A percentile compares a stretch with the other conserved stretches of the same genome.
phyloP scores from a whole-genome alignment of 768 basidiomycete genomes.

The Flagelloscypha sp. region DNA sequence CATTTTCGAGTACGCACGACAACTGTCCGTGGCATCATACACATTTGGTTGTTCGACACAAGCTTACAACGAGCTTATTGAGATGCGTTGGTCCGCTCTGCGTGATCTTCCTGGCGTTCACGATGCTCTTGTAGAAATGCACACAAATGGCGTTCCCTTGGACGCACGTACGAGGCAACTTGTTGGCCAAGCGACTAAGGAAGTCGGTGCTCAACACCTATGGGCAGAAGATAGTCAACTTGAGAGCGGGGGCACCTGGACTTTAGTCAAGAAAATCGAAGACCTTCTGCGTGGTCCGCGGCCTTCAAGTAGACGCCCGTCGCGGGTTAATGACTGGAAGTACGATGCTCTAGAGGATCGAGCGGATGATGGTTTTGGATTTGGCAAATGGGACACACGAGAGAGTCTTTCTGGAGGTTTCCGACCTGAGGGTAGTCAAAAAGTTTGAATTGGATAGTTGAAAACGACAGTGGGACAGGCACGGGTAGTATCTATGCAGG shows the following conservation, averaged over 20 bases:
- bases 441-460: too few species aligned
- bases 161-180: conserved; percentile 54
- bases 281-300: conserved; percentile 19
- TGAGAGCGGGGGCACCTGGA: conserved; percentile 43
- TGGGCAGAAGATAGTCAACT: conserved; percentile 42
- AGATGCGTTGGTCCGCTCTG: conserved; percentile 79
- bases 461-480: too few species aligned
- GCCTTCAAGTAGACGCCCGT: conserved; percentile 2
- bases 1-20: conserved; percentile 74
- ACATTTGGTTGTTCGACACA: conserved; percentile 84
- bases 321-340: conserved; percentile 41
- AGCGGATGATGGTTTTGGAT: conserved; percentile 36
- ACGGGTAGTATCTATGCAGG: too few species aligned
- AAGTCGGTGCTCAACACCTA: conserved; percentile 48
- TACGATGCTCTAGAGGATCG: conserved; percentile 18
- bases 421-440: too few species aligned
- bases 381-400: conserved; percentile 48
- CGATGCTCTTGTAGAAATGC: conserved; percentile 74
- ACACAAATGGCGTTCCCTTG: conserved; percentile 61
- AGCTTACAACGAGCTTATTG: conserved; percentile 83
- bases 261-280: conserved; percentile 45
- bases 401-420: too few species aligned
- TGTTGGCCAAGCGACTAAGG: conserved; percentile 54
- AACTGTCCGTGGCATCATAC: conserved; percentile 70
- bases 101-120: conserved; percentile 73